Percentiles rank a stretch among this genome's conserved stretches.
These are phyloP conservation scores for Barbatosphaeria neglecta DNA, from an alignment of 495 filamentous ascomycete species.

Conservation along the genomic window DNA sequence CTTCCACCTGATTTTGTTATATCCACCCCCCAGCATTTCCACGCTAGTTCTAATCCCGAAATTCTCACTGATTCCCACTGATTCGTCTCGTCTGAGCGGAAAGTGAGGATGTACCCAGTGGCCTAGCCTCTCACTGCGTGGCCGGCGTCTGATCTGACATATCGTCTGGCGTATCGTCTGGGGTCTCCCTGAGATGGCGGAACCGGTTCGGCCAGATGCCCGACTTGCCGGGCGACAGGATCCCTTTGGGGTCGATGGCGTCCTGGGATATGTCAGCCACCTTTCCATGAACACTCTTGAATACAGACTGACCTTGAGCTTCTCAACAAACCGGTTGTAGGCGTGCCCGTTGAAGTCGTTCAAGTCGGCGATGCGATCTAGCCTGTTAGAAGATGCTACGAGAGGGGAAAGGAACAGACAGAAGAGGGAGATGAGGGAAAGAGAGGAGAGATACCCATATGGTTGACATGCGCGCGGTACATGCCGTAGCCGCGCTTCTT, in stretches of 20 bases:
- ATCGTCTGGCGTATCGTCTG: no score
- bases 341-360: slow-evolving; percentile 32
- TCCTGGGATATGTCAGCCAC: slow-evolving; percentile 9
- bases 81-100: no score
- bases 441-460: slow-evolving; percentile 20
- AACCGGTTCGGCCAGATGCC: slow-evolving; percentile 21
- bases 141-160: no score
- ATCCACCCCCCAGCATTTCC: no score
- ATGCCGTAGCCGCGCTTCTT: slow-evolving; percentile 28
- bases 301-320: slow-evolving; percentile 20
- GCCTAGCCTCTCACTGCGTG: no score
- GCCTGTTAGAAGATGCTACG: slow-evolving; percentile 9
- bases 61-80: no score
- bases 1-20: no score
- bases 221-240: slow-evolving; percentile 21
- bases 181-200: slow-evolving; percentile 10
- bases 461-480: slow-evolving; percentile 31
- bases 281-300: not conserved
- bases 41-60: no score
- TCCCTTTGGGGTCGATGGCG: slow-evolving; percentile 19
- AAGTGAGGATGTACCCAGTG: no score
- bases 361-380: slow-evolving; percentile 28
- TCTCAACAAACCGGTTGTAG: slow-evolving; percentile 30
- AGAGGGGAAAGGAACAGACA: no score
- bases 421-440: not conserved